These are phyloP conservation scores for Ceratobasidium sp. DNA, from an alignment of 1,284 basidiomycete genomes.

Conservation along the genomic window DNA sequence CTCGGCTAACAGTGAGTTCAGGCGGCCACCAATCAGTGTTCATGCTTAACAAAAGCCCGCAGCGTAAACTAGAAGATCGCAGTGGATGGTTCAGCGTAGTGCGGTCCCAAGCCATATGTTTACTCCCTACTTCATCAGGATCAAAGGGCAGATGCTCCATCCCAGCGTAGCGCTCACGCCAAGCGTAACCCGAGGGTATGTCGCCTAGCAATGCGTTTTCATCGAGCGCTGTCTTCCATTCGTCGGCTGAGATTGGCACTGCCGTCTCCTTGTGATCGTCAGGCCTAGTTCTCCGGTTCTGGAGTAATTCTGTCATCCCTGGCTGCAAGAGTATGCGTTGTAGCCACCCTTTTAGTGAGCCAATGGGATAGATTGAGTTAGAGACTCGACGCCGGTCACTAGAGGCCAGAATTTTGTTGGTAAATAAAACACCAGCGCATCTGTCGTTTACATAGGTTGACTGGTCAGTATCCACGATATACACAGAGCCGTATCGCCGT, in stretches of 20 bases:
- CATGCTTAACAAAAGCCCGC: too few relatives aligned
- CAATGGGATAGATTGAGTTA: neutral
- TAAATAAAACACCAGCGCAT: conserved; percentile 14
- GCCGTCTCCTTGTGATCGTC: neutral
- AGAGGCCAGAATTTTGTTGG: neutral
- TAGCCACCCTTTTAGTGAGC: conserved; percentile 5
- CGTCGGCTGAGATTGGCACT: neutral
- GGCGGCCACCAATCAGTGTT: too few relatives aligned
- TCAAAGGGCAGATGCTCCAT: neutral
- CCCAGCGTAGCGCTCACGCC: neutral
- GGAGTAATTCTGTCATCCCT: conserved; percentile 7
- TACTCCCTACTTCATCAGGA: too few relatives aligned
- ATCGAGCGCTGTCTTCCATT: conserved; percentile 5
- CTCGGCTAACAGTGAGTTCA: too few relatives aligned
- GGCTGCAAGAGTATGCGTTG: neutral
- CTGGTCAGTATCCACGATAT: neutral
- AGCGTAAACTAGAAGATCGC: too few relatives aligned
- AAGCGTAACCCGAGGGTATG: conserved; percentile 14
- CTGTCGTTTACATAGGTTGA: neutral
- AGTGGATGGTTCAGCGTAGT: too few relatives aligned
- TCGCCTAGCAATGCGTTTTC: neutral
- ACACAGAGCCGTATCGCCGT: neutral
- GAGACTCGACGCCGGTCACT: neutral
- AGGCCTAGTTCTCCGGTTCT: neutral
- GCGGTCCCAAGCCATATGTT: too few relatives aligned